phyloP scores from a whole-genome alignment of 495 filamentous ascomycete genomes.

The Aspergillus egyptiacus region DNA sequence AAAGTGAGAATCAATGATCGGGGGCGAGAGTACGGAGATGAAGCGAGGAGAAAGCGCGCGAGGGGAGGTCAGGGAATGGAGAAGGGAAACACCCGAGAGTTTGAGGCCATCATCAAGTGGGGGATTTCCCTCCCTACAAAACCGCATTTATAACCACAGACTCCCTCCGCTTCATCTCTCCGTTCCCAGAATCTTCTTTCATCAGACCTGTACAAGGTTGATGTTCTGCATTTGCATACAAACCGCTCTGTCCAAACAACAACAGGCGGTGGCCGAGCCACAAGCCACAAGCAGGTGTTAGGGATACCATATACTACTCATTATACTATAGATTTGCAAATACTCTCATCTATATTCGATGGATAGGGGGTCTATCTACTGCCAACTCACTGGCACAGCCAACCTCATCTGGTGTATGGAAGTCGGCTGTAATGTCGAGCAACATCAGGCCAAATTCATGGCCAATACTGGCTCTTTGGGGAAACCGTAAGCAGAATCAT shows the following conservation, averaged over 20 bases:
- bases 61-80: constrained; percentile 10
- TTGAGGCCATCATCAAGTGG: constrained; percentile 5
- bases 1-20: constrained; percentile 2
- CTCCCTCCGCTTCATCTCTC: too few relatives aligned
- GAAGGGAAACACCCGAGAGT: constrained; percentile 1
- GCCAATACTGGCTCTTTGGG: constrained; percentile 23
- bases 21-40: constrained; percentile 9
- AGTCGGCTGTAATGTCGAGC: constrained; percentile 21
- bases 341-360: constrained; percentile 35
- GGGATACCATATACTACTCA: not conserved
- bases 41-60: constrained; percentile 12
- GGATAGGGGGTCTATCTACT: constrained; percentile 40
- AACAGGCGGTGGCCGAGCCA: not conserved
- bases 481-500: constrained; percentile 18
- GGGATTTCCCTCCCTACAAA: not conserved
- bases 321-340: not conserved
- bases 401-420: constrained; percentile 6
- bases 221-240: too few relatives aligned
- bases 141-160: not conserved
- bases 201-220: too few relatives aligned
- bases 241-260: too few relatives aligned
- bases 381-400: constrained; percentile 24
- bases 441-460: constrained; percentile 8
- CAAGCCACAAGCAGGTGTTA: too few relatives aligned
- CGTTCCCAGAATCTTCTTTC: not conserved